A percentile compares a stretch with the other conserved stretches of the same genome.
phyloP scores from a whole-genome alignment of 78 protist genomes.

The Goniomonas avonlea region DNA sequence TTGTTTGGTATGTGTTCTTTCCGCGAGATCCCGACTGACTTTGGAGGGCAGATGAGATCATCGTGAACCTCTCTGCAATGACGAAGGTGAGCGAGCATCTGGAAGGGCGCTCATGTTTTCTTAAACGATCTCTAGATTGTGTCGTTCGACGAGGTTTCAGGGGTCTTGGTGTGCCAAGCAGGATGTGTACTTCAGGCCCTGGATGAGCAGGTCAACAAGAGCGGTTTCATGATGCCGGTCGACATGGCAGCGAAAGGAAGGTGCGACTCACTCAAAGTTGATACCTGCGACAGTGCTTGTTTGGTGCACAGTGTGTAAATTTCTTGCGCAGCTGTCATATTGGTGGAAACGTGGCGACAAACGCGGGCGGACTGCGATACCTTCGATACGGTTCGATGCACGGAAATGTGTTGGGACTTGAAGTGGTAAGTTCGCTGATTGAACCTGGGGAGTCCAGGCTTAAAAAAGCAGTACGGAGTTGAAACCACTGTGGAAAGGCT shows the following conservation, averaged over 20 bases:
- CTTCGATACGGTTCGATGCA: constrained; percentile 85
- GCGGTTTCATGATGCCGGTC: constrained; percentile 73
- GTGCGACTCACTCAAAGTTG: no score
- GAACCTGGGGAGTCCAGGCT: no score
- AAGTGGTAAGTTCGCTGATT: no score
- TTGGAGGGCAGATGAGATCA: constrained; percentile 86
- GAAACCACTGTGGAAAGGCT: no score
- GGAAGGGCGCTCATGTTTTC: no score
- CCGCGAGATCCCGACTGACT: no score
- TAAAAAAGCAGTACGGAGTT: no score
- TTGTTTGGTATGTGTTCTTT: no score
- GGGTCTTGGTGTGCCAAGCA: constrained; percentile 56
- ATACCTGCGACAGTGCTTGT: no score
- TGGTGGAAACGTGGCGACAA: constrained; percentile 89
- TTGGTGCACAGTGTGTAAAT: no score
- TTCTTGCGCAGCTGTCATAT: constrained; percentile 82
- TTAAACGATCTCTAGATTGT: no score
- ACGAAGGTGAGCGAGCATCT: no score
- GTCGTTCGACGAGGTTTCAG: constrained; percentile 12
- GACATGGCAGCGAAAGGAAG: constrained; percentile 91
- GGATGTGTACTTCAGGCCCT: constrained; percentile 73
- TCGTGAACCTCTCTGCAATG: constrained; percentile 56
- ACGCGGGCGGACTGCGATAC: constrained; percentile 90
- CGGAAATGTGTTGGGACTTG: constrained; percentile 77
- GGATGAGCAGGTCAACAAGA: constrained; percentile 35